Percentiles rank a stretch among this genome's conserved stretches.
These are phyloP conservation scores for Blastocladiella emersonii DNA, from an alignment of 371 early-diverging fungal species.

Conservation along the genomic window DNA sequence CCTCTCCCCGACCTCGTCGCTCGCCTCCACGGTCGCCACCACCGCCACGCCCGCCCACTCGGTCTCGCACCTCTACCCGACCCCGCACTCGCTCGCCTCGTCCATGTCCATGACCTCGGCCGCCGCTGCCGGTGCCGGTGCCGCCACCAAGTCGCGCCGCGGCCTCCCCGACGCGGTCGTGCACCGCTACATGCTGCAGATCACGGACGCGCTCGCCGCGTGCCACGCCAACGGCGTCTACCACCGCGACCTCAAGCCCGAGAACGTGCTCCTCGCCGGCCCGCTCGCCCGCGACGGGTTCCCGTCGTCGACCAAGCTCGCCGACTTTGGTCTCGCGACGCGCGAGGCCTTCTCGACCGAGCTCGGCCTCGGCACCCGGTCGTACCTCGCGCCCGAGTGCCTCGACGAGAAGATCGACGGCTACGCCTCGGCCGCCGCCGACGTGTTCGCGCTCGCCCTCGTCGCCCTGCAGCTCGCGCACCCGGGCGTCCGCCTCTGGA, in stretches of 20 bases:
- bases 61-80: no score
- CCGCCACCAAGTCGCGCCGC: not conserved
- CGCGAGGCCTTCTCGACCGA: conserved; percentile 52
- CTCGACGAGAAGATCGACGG: conserved; percentile 1
- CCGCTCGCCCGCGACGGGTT: conserved; percentile 14
- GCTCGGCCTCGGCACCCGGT: conserved; percentile 78
- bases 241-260: conserved; percentile 67
- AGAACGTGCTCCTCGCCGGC: conserved; percentile 49
- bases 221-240: conserved; percentile 40
- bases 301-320: conserved; percentile 43
- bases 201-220: conserved; percentile 36
- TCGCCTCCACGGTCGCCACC: no score
- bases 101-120: not conserved
- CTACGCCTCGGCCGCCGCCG: conserved; percentile 1
- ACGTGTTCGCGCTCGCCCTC: conserved; percentile 4
- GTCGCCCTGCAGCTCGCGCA: not conserved
- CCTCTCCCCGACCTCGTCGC: no score
- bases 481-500: conserved; percentile 1
- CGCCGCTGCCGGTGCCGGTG: not conserved
- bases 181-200: not conserved
- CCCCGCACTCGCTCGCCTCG: no score
- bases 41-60: not conserved
- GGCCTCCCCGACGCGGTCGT: not conserved
- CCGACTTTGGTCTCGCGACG: conserved; percentile 90
- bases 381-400: conserved; percentile 82